Percentiles rank a stretch among this genome's conserved stretches.
Evolutionary conservation across 163 green algal species (phyloP).

Genomic region (Botryococcus braunii): DNA sequence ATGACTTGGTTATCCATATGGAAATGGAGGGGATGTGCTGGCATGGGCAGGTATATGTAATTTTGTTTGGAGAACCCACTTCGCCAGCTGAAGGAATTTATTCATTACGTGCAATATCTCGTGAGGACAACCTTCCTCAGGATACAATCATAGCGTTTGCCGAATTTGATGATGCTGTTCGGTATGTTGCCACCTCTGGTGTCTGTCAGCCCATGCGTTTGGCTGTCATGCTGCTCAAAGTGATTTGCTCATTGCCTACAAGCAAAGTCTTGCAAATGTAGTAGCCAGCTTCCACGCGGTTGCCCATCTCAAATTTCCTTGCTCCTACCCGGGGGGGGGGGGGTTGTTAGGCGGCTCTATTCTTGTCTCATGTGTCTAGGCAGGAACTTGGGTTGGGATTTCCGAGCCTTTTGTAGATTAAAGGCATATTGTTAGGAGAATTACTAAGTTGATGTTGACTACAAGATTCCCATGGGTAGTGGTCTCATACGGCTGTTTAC

Average conservation of each 20-base stretch:
- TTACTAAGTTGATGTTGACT: too few relatives aligned
- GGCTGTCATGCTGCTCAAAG: background rate
- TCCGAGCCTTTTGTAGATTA: too few relatives aligned
- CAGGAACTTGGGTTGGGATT: too few relatives aligned
- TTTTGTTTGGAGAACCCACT: conserved; percentile 70
- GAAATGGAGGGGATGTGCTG: too few relatives aligned
- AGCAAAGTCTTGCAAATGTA: too few relatives aligned
- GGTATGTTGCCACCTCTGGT: conserved; percentile 28
- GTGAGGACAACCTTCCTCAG: conserved; percentile 48
- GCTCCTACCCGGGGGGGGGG: background rate
- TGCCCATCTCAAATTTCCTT: background rate
- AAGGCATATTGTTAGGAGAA: too few relatives aligned
- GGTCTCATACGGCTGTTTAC: too few relatives aligned
- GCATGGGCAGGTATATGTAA: conserved; percentile 60
- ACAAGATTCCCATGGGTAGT: too few relatives aligned
- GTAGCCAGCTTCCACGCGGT: background rate
- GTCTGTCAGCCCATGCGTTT: background rate
- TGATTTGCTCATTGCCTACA: background rate
- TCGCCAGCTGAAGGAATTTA: conserved; percentile 80
- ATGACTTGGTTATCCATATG: too few relatives aligned
- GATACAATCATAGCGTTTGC: conserved; percentile 86
- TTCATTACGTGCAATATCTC: conserved; percentile 47
- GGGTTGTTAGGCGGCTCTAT: too few relatives aligned
- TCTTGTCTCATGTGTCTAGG: too few relatives aligned
- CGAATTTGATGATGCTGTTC: conserved; percentile 52